A percentile compares a stretch with the other conserved stretches of the same genome.
Conservation (phyloP, 148 eudicot genomes). For the Pharnaceum exiguum region DNA sequence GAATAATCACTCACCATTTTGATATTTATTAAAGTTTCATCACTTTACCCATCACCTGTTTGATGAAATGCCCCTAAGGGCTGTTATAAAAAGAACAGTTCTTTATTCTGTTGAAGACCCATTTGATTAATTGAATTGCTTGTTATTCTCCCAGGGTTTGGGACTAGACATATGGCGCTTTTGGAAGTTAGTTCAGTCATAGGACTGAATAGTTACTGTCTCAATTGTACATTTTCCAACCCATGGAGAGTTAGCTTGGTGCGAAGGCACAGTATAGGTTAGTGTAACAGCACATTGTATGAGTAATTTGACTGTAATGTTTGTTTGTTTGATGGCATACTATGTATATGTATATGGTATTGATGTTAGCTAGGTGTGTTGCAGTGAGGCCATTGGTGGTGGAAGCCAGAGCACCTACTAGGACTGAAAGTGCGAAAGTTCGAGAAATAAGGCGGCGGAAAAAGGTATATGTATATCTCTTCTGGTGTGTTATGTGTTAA, state of each 20-base stretch:
- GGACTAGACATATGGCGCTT: slow-evolving; percentile 25
- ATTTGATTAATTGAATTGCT: slow-evolving; percentile 1
- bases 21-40: neutral
- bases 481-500: too few relatives aligned
- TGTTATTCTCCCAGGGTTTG: neutral
- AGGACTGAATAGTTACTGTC: slow-evolving; percentile 5
- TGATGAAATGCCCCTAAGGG: slow-evolving; percentile 19
- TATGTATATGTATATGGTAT: neutral
- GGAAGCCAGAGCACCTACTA: slow-evolving; percentile 52
- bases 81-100: too few relatives aligned
- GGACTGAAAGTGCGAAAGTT: slow-evolving; percentile 62
- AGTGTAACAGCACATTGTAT: too few relatives aligned
- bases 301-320: neutral
- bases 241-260: slow-evolving; percentile 18
- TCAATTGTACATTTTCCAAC: slow-evolving; percentile 6
- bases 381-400: slow-evolving; percentile 44
- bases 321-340: neutral
- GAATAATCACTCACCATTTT: neutral
- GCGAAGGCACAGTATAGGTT: slow-evolving; percentile 34
- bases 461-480: slow-evolving; percentile 46
- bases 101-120: neutral
- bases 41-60: slow-evolving; percentile 26
- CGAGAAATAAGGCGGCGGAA: slow-evolving; percentile 61
- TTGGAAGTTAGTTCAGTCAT: slow-evolving; percentile 17
- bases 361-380: slow-evolving; percentile 29